Conservation (phyloP, 768 basidiomycete species). For the Pisolithus orientalis region DNA sequence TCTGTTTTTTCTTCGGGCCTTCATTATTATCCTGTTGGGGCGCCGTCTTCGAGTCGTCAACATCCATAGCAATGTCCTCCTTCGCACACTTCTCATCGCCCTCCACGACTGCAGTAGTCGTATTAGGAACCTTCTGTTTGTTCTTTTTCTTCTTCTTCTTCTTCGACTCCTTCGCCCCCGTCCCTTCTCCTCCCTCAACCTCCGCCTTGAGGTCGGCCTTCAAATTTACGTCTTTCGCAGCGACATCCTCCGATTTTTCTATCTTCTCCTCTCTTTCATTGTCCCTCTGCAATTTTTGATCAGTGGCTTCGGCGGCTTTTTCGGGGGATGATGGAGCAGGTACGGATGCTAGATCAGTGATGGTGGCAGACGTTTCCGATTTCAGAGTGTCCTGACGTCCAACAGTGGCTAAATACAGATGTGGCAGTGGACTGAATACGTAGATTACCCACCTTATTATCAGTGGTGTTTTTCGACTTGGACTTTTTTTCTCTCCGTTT, state of each 20-base stretch:
- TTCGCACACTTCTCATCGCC: too few species aligned
- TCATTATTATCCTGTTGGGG: not conserved
- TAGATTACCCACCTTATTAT: slow-evolving; percentile 11
- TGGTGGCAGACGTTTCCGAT: not conserved
- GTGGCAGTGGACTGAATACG: not conserved
- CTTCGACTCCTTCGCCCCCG: slow-evolving; percentile 8
- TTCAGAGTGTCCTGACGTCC: too few species aligned
- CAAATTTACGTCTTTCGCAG: slow-evolving; percentile 1
- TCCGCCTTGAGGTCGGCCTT: slow-evolving; percentile 6
- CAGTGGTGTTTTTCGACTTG: slow-evolving; percentile 5
- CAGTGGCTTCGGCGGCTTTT: not conserved
- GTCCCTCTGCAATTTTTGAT: slow-evolving; percentile 5
- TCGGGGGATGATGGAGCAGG: not conserved
- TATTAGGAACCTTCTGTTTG: too few species aligned
- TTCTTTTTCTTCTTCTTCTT: not conserved
- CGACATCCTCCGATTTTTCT: slow-evolving; percentile 2
- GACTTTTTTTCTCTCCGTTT: slow-evolving; percentile 15
- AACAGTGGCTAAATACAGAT: too few species aligned
- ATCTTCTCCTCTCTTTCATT: slow-evolving; percentile 15
- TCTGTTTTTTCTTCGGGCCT: slow-evolving; percentile 12
- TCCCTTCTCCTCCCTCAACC: slow-evolving; percentile 4
- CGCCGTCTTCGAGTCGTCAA: not conserved
- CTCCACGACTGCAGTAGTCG: too few species aligned
- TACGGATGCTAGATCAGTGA: not conserved
- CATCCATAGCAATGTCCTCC: not conserved